Evolutionary conservation across 257 asterid species (phyloP).

Genomic region (Cynanchum wilfordii): DNA sequence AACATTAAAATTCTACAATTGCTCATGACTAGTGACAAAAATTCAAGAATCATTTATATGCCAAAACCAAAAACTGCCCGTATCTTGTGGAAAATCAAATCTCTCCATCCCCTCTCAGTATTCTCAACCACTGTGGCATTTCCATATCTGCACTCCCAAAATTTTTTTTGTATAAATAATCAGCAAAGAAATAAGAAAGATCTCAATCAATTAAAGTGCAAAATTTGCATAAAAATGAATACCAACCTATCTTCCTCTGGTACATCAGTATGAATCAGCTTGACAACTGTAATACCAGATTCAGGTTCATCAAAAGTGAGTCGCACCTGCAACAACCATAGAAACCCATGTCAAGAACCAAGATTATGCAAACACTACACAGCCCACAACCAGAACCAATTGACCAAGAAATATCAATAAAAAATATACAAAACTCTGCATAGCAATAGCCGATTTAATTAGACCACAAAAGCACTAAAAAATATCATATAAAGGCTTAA

Average conservation of each 20-base stretch:
- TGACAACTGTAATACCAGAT: conserved; percentile 68
- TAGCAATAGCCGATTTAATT: too few species aligned
- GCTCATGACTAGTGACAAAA: neutral
- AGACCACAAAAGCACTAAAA: too few species aligned
- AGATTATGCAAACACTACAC: neutral
- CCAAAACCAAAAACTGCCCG: conserved; percentile 46
- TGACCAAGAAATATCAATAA: neutral
- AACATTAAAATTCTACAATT: conserved; percentile 11
- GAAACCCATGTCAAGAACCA: neutral
- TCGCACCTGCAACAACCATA: conserved; percentile 50
- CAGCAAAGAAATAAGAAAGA: neutral
- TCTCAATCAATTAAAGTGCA: neutral
- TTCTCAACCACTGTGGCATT: conserved; percentile 94
- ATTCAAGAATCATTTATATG: conserved; percentile 13
- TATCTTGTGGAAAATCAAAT: conserved; percentile 83
- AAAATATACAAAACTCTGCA: too few species aligned
- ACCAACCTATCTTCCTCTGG: conserved; percentile 96
- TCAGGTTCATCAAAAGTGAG: conserved; percentile 85
- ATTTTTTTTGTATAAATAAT: neutral
- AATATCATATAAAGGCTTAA: neutral
- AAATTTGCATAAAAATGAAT: neutral
- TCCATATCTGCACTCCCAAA: conserved; percentile 51
- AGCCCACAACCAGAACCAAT: neutral
- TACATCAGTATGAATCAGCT: conserved; percentile 69
- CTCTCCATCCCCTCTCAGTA: conserved; percentile 95